A percentile compares a stretch with the other conserved stretches of the same genome.
These are phyloP conservation scores for Beauveria bassiana DNA, from an alignment of 2,329 filamentous ascomycete genomes.

Conservation along the genomic window DNA sequence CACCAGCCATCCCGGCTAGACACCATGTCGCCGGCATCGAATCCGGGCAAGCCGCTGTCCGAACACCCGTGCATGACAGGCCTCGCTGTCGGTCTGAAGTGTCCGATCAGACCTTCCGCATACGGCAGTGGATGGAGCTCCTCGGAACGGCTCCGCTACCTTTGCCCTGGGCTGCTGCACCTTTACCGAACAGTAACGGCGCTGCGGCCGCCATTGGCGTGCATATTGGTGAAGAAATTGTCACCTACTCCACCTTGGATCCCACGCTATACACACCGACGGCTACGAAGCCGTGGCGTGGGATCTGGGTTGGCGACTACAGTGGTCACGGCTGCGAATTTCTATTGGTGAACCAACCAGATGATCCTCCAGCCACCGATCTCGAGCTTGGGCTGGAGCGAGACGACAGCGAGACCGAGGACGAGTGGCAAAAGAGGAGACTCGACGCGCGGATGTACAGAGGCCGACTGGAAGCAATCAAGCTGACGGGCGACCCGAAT, in stretches of 20 bases:
- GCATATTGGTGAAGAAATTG: slow-evolving; percentile 45
- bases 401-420: slow-evolving; percentile 33
- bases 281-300: slow-evolving; percentile 69
- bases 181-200: slow-evolving; percentile 16
- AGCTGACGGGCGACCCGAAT: slow-evolving; percentile 86
- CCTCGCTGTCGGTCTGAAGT: slow-evolving; percentile 50
- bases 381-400: slow-evolving; percentile 33
- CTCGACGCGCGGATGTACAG: slow-evolving; percentile 44
- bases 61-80: slow-evolving; percentile 22
- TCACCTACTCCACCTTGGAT: slow-evolving; percentile 66
- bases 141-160: slow-evolving; percentile 23
- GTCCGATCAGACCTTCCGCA: slow-evolving; percentile 62
- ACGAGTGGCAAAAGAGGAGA: slow-evolving; percentile 38
- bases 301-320: slow-evolving; percentile 91
- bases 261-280: slow-evolving; percentile 74
- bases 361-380: slow-evolving; percentile 33
- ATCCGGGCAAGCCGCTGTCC: slow-evolving; percentile 18
- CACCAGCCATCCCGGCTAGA: slow-evolving; percentile 57
- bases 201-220: slow-evolving; percentile 29
- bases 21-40: slow-evolving; percentile 39
- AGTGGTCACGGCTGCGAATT: slow-evolving; percentile 85
- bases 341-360: slow-evolving; percentile 68
- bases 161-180: slow-evolving; percentile 24
- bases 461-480: slow-evolving; percentile 73
- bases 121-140: slow-evolving; percentile 72